Base-by-base conservation (phyloP, 352 stramenopile genomes). In the Phytophthora uliginosa region DNA sequence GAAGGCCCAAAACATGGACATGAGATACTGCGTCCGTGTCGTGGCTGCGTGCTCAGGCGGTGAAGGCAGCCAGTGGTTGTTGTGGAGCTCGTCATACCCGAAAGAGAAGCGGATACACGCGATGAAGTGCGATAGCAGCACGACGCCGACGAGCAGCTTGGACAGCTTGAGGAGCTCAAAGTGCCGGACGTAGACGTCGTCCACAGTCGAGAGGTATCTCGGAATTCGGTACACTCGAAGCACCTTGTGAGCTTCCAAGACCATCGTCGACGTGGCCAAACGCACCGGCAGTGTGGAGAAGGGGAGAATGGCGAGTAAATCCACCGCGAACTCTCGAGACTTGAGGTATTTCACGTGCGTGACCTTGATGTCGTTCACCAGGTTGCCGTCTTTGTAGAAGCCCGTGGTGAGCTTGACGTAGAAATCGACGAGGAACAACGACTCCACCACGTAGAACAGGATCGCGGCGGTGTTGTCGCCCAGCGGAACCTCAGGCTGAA, bases 1-100 rank as follows among this genome's bases (percentile, higher is more conserved):
- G 51, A 90, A 88, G 0, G 73, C 60, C 84, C 84, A 90, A 48
- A 92, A 92, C n/a, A 87, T 68, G 1, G 82, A 74, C 51, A 77
- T 77, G 6, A 89, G 47, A 33, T 92, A 92, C 26, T 85, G 42
- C 0, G 54, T 73, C 0, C 58, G 59, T 0, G 22, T 34, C 0
- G 72, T 76, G 5, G 71, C 17, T 5, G 63, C 40, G 10, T 78
- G 24, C 0, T 33, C 38, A 1, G 63, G 59, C 5, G 50, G 52
- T 1, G 40, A 47, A 3, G 82, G 76, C 1, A 91, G 59, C 81
- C 82, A 90, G 22, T 81, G 69, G 47, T 86, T 74, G 7, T 66
- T 59, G 31, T 78, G 59, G 51, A 76, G 22, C 0, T 73, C 63
- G 24, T 88, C 77, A 24, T 80, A 83, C 6, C 81, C 81, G 36